Conservation (phyloP, 2,329 filamentous ascomycete species). For the Lachnellula subtilissima region DNA sequence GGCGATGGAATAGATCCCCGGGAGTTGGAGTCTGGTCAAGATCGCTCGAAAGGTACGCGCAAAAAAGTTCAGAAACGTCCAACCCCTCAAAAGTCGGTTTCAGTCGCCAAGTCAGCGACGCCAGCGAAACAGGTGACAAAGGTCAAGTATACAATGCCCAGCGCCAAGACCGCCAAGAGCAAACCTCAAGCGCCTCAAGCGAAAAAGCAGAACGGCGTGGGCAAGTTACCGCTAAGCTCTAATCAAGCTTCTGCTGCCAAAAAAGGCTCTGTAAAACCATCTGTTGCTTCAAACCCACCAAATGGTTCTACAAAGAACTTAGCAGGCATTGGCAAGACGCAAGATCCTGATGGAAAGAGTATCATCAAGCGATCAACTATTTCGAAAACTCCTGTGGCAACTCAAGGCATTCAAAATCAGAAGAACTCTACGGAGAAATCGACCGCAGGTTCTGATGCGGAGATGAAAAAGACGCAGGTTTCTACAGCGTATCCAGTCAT, state of each 20-base stretch:
- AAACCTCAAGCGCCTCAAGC: background rate
- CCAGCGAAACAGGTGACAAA: background rate
- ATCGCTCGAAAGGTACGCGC: conserved; percentile 11
- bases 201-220: background rate
- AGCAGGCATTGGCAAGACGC: background rate
- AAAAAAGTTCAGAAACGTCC: background rate
- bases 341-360: background rate
- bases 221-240: background rate
- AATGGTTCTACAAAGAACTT: background rate
- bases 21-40: conserved; percentile 4
- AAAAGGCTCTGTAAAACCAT: background rate
- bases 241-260: background rate
- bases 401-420: background rate
- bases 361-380: background rate
- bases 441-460: too few relatives aligned
- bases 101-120: background rate
- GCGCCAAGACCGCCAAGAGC: background rate
- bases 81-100: background rate
- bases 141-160: background rate
- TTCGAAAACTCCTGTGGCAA: too few relatives aligned
- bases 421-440: background rate
- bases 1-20: conserved; percentile 5
- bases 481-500: background rate
- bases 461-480: too few relatives aligned
- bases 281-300: background rate